These are phyloP conservation scores for Umbelopsis isabellina DNA, from an alignment of 192 early-diverging fungal genomes.

Conservation along the genomic window DNA sequence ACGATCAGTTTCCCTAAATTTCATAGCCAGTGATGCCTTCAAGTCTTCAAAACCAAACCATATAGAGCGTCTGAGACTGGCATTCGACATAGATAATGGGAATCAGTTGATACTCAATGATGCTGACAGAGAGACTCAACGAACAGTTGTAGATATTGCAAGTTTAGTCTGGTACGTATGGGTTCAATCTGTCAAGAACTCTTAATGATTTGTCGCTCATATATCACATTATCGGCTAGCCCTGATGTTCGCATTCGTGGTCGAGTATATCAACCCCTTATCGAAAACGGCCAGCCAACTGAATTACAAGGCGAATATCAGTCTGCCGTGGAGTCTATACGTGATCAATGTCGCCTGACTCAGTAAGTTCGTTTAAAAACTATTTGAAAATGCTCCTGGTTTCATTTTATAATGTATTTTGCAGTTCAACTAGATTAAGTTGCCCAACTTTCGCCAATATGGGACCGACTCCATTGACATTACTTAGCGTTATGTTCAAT, in stretches of 20 bases:
- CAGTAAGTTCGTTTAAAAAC: background rate
- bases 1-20: background rate
- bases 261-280: conserved; percentile 15
- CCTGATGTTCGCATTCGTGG: conserved; percentile 5
- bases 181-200: too few relatives aligned
- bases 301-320: background rate
- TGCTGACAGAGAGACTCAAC: background rate
- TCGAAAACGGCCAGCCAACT: background rate
- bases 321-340: background rate
- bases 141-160: background rate
- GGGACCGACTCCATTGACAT: background rate
- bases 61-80: background rate
- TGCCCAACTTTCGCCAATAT: background rate
- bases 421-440: background rate
- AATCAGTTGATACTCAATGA: background rate
- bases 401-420: background rate
- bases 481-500: background rate
- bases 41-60: background rate
- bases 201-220: background rate
- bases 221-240: background rate
- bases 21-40: background rate
- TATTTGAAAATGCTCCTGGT: background rate
- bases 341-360: background rate
- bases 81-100: background rate
- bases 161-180: conserved; percentile 2